Percentiles rank a stretch among this genome's conserved stretches.
These are phyloP conservation scores for Dionaea muscipula DNA, from an alignment of 179 eudicot genomes.

Conservation along the genomic window DNA sequence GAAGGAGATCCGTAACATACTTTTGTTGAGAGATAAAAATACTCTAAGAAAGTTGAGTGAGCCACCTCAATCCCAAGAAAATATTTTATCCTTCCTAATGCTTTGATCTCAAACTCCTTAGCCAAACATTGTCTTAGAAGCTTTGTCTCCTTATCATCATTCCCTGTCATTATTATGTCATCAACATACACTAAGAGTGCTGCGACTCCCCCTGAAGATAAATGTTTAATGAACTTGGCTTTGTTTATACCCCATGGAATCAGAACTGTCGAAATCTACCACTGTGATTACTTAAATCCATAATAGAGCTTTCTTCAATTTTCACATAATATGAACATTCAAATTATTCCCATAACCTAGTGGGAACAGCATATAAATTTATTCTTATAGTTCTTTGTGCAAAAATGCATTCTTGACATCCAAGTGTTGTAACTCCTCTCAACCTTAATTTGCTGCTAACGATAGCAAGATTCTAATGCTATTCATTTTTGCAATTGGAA, in stretches of 20 bases:
- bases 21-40: conserved; percentile 6
- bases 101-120: too few relatives aligned
- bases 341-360: background rate
- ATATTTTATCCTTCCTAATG: background rate
- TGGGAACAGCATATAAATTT: background rate
- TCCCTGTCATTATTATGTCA: background rate
- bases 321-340: background rate
- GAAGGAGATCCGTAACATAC: background rate
- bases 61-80: background rate
- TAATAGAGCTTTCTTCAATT: background rate
- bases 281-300: background rate
- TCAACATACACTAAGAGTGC: background rate
- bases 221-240: conserved; percentile 1
- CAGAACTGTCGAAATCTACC: background rate
- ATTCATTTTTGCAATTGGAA: conserved; percentile 1
- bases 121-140: background rate
- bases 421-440: conserved; percentile 1
- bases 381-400: background rate
- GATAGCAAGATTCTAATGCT: background rate
- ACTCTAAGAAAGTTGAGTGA: too few relatives aligned
- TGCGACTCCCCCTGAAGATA: background rate
- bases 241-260: background rate
- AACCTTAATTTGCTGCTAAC: conserved; percentile 1
- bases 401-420: conserved; percentile 4
- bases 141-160: background rate